Percentiles rank a stretch among this genome's conserved stretches.
phyloP scores from a whole-genome alignment of 768 basidiomycete genomes.

The Clathrus columnatus region DNA sequence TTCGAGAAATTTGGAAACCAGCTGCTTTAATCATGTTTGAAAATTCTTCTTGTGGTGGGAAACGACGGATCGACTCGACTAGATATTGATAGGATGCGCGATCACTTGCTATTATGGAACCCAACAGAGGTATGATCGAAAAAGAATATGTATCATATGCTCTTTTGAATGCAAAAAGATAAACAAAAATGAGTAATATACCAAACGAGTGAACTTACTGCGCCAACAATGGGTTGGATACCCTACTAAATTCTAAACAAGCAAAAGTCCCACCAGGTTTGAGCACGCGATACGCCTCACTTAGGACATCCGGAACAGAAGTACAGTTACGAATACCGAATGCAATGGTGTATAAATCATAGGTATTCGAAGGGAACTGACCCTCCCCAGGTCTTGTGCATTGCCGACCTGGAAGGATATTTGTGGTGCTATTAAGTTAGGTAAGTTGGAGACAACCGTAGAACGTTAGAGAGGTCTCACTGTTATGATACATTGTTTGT shows the following conservation, averaged over 20 bases:
- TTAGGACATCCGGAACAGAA: conserved; percentile 76
- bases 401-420: conserved; percentile 90
- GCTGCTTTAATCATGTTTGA: conserved; percentile 82
- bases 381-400: conserved; percentile 68
- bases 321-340: conserved; percentile 99
- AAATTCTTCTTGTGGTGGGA: conserved; percentile 84
- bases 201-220: conserved; percentile 48
- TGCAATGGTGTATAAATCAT: conserved; percentile 96
- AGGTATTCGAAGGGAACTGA: conserved; percentile 70
- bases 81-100: conserved; percentile 94
- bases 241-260: conserved; percentile 93
- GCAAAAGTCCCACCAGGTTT: conserved; percentile 95
- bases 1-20: conserved; percentile 67
- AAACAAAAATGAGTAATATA: conserved; percentile 4
- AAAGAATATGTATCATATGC: conserved; percentile 95
- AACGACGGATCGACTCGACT: conserved; percentile 92
- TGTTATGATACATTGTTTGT: conserved; percentile 97
- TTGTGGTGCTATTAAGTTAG: conserved; percentile 61
- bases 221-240: conserved; percentile 78
- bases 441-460: not conserved
- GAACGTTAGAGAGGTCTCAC: conserved; percentile 36
- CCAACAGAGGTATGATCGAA: conserved; percentile 86
- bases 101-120: conserved; percentile 95
- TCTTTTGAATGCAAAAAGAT: conserved; percentile 31
- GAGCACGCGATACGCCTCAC: conserved; percentile 86